Base-by-base conservation (phyloP, 306 rosid genomes). In the Trifolium dubium region DNA sequence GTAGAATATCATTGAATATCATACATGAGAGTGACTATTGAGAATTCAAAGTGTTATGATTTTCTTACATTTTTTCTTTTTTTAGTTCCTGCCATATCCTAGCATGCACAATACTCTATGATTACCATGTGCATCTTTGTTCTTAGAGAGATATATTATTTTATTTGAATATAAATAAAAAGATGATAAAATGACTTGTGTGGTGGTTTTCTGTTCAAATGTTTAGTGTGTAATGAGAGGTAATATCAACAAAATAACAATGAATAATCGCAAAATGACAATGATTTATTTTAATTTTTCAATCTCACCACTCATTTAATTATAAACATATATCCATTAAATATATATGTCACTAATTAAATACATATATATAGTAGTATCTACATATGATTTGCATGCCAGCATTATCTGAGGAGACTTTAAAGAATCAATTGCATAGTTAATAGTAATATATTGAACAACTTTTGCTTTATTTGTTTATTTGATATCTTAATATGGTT, bases 381-480 rank as follows among this genome's bases (percentile, higher is more conserved):
- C 2, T 50, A 10, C 37, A 51, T n/a, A 41, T 73, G 28, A 55
- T 70, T 73, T 77, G 76, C 74, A 68, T 69, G 62, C 75, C 67
- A 79, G 68, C 65, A 13, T 64, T 44, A 74, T 32, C 35, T 23
- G 23, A 23, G 23, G 23, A 23, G 23, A 23, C 72, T 74, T 74
- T 77, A 73, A 67, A 31, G 39, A 6, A 10, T 23, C 60, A 39
- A 65, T 34, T 47, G 43, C 19, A 5, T 58, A 28, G 32, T 18
- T 51, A 18, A 4, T 23, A 2, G 11, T 67, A 74, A 46, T 50
- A 41, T 76, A 75, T 60, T 67, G 19, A 23, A 41, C 82, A 60
- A 39, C 73, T 67, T 77, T 73, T 80, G 55, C 80, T 79, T 74
- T 71, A 29, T 81, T 56, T 78, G 54, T 73, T 75, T 80, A 58